Evolutionary conservation across 495 filamentous ascomycete species (phyloP).

Genomic region (Neurospora sp.): DNA sequence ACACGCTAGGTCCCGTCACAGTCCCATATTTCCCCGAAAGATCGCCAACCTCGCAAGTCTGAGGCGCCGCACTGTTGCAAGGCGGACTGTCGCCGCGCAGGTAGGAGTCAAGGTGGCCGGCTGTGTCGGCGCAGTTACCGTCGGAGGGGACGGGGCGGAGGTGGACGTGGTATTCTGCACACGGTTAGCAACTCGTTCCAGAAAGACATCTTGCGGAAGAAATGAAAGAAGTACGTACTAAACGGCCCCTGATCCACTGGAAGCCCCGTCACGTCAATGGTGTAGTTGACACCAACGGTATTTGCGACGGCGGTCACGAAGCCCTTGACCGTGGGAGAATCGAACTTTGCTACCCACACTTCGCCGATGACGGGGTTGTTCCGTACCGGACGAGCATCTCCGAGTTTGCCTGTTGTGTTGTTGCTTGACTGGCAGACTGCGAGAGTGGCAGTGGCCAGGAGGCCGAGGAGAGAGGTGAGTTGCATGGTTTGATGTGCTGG

Average conservation of each 20-base stretch:
- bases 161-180: slow-evolving; percentile 79
- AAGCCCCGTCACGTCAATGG: slow-evolving; percentile 51
- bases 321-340: slow-evolving; percentile 44
- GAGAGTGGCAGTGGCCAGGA: slow-evolving; percentile 31
- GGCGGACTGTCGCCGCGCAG: slow-evolving; percentile 50
- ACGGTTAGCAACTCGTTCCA: too few relatives aligned
- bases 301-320: slow-evolving; percentile 42
- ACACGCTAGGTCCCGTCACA: slow-evolving; percentile 33
- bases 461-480: slow-evolving; percentile 23
- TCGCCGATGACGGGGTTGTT: slow-evolving; percentile 48
- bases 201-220: too few relatives aligned
- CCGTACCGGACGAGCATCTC: slow-evolving; percentile 43
- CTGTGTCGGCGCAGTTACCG: slow-evolving; percentile 65
- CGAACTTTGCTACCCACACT: slow-evolving; percentile 41
- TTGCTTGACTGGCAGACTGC: slow-evolving; percentile 28
- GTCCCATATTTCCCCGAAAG: slow-evolving; percentile 70
- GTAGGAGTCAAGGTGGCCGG: slow-evolving; percentile 44
- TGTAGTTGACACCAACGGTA: slow-evolving; percentile 48
- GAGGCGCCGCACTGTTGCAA: slow-evolving; percentile 50
- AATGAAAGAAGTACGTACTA: too few relatives aligned
- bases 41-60: slow-evolving; percentile 74
- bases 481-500: slow-evolving; percentile 22
- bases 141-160: slow-evolving; percentile 52
- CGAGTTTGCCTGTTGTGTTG: slow-evolving; percentile 32
- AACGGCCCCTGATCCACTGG: slow-evolving; percentile 55